phyloP scores from a whole-genome alignment of 805 yeast genomes.

The Clavispora fructus region DNA sequence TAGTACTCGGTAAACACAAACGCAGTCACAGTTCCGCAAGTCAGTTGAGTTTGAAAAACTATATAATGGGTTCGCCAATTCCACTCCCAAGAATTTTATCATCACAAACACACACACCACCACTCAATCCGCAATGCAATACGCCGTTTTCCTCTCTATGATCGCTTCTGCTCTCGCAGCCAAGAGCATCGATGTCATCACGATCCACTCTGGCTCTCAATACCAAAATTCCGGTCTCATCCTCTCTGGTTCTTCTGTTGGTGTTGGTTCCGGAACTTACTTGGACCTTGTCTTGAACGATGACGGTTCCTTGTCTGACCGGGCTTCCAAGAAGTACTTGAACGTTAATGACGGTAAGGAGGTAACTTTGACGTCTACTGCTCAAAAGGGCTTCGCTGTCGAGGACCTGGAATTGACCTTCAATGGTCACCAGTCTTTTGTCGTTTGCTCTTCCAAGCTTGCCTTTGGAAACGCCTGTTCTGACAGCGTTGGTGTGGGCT shows the following conservation, averaged over 20 bases:
- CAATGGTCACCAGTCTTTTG: slow-evolving; percentile 2
- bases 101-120: not conserved
- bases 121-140: slow-evolving; percentile 3
- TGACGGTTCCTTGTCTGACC: slow-evolving; percentile 20
- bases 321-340: slow-evolving; percentile 14
- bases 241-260: slow-evolving; percentile 2
- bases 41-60: not conserved
- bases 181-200: slow-evolving; percentile 14
- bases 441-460: not conserved
- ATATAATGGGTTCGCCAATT: not conserved
- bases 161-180: slow-evolving; percentile 23
- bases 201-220: slow-evolving; percentile 22
- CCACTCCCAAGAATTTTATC: not conserved
- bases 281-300: slow-evolving; percentile 18
- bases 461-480: not conserved
- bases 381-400: slow-evolving; percentile 11
- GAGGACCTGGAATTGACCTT: slow-evolving; percentile 5
- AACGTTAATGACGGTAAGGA: slow-evolving; percentile 7
- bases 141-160: slow-evolving; percentile 16
- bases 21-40: not conserved
- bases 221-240: slow-evolving; percentile 16
- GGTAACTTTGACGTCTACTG: slow-evolving; percentile 4
- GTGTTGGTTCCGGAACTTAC: slow-evolving; percentile 9
- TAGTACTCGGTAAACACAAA: not conserved
- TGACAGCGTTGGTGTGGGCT: not conserved